Evolutionary conservation across 495 filamentous ascomycete species (phyloP).

Genomic region (Trichoderma orchidacearum): DNA sequence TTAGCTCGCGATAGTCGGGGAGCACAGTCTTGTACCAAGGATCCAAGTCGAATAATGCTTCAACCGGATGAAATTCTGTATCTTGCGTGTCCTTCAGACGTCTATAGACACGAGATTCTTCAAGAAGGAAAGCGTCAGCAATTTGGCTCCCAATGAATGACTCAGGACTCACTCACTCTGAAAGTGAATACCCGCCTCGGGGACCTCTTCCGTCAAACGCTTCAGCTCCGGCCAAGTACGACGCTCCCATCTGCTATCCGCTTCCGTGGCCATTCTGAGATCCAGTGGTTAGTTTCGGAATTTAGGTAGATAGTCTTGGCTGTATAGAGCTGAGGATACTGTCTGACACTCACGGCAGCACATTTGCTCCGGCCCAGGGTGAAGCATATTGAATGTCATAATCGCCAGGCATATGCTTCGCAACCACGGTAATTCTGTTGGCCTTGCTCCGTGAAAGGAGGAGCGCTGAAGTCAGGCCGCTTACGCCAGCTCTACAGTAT

Average conservation of each 20-base stretch:
- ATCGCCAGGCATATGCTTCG: conserved; percentile 97
- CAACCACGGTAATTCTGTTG: conserved; percentile 60
- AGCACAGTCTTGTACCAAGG: conserved; percentile 80
- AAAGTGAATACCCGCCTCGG: conserved; percentile 83
- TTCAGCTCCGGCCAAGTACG: conserved; percentile 55
- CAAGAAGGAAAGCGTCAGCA: not conserved
- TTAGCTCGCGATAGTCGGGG: conserved; percentile 50
- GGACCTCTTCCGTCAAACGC: conserved; percentile 52
- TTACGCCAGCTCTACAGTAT: conserved; percentile 64
- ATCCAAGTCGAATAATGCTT: conserved; percentile 48
- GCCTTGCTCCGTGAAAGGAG: conserved; percentile 59
- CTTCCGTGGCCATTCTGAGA: conserved; percentile 23
- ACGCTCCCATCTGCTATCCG: conserved; percentile 43
- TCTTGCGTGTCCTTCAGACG: conserved; percentile 21
- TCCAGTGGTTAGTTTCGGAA: too few relatives aligned
- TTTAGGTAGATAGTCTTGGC: not conserved
- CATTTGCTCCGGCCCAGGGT: conserved; percentile 92
- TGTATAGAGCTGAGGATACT: too few relatives aligned
- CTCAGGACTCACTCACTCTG: conserved; percentile 40
- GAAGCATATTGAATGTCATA: conserved; percentile 95
- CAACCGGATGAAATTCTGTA: conserved; percentile 18
- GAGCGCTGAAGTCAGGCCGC: conserved; percentile 84
- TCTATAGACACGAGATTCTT: conserved; percentile 28
- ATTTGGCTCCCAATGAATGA: not conserved
- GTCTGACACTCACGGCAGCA: conserved; percentile 67